These are phyloP conservation scores for Pythium phragmiticola DNA, from an alignment of 352 stramenopile species.

Conservation along the genomic window DNA sequence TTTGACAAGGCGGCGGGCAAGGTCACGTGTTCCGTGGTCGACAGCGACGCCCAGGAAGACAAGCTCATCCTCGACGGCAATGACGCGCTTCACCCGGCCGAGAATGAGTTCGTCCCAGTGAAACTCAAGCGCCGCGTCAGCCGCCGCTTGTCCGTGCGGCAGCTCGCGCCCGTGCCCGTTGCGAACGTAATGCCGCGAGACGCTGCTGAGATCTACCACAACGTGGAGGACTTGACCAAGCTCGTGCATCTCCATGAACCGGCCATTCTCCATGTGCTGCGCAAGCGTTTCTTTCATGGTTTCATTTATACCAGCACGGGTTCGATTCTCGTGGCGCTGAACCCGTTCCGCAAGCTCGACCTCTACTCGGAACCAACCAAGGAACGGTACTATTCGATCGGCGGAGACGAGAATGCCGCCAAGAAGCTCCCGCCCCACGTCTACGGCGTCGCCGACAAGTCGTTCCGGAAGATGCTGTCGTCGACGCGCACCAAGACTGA, in stretches of 20 bases:
- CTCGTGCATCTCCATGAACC: slow-evolving; percentile 90
- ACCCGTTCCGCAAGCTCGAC: slow-evolving; percentile 73
- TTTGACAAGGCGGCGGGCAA: slow-evolving; percentile 39
- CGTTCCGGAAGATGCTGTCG: slow-evolving; percentile 84
- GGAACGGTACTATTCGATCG: slow-evolving; percentile 62
- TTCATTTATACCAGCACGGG: slow-evolving; percentile 90
- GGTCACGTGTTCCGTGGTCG: slow-evolving; percentile 56
- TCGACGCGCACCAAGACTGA: slow-evolving; percentile 26
- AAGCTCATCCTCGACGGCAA: slow-evolving; percentile 27
- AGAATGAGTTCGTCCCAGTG: slow-evolving; percentile 45
- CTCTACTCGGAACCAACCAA: slow-evolving; percentile 75
- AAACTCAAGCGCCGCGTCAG: slow-evolving; percentile 48
- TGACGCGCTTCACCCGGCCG: slow-evolving; percentile 21
- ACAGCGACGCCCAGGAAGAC: slow-evolving; percentile 32
- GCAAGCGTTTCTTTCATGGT: slow-evolving; percentile 77
- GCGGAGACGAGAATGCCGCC: slow-evolving; percentile 50
- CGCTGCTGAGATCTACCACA: slow-evolving; percentile 57
- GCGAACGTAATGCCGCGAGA: slow-evolving; percentile 59
- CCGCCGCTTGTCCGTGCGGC: slow-evolving; percentile 42
- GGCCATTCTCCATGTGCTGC: slow-evolving; percentile 87
- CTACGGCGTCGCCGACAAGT: slow-evolving; percentile 81
- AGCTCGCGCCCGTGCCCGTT: slow-evolving; percentile 34
- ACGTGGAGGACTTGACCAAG: slow-evolving; percentile 87
- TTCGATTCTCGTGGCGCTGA: slow-evolving; percentile 83
- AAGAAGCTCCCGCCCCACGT: slow-evolving; percentile 79